Conservation (phyloP, 257 asterid genomes). For the Primulina huaijiensis region DNA sequence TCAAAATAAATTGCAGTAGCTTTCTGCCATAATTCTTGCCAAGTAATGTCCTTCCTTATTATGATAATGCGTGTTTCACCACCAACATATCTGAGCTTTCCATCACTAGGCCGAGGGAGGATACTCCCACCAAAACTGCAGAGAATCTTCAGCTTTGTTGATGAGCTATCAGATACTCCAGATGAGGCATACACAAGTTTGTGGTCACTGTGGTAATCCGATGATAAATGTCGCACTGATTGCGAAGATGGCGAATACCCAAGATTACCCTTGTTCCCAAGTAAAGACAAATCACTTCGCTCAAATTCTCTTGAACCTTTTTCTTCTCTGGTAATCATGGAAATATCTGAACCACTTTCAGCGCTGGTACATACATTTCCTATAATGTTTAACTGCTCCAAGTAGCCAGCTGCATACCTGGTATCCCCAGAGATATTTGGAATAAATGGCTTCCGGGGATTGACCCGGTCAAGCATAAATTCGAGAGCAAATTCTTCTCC, state of each 20-base stretch:
- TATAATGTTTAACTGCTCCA: conserved; percentile 59
- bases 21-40: conserved; percentile 69
- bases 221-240: conserved; percentile 35
- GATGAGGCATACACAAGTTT: conserved; percentile 44
- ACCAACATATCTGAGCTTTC: conserved; percentile 89
- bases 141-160: conserved; percentile 59
- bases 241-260: conserved; percentile 37
- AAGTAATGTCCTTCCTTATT: conserved; percentile 62
- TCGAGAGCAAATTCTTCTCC: conserved; percentile 93
- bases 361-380: conserved; percentile 48
- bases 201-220: conserved; percentile 38
- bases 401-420: conserved; percentile 45
- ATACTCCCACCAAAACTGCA: conserved; percentile 94
- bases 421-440: conserved; percentile 59
- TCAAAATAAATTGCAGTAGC: conserved; percentile 50
- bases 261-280: conserved; percentile 39
- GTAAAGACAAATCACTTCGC: conserved; percentile 35
- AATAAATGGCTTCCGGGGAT: conserved; percentile 48
- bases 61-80: conserved; percentile 90
- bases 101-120: conserved; percentile 90
- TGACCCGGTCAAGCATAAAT: conserved; percentile 80
- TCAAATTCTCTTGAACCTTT: conserved; percentile 42
- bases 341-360: conserved; percentile 30
- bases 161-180: conserved; percentile 53
- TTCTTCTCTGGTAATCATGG: conserved; percentile 44